These are phyloP conservation scores for Starmerella gropengiesseri DNA, from an alignment of 805 yeast genomes.

Conservation along the genomic window DNA sequence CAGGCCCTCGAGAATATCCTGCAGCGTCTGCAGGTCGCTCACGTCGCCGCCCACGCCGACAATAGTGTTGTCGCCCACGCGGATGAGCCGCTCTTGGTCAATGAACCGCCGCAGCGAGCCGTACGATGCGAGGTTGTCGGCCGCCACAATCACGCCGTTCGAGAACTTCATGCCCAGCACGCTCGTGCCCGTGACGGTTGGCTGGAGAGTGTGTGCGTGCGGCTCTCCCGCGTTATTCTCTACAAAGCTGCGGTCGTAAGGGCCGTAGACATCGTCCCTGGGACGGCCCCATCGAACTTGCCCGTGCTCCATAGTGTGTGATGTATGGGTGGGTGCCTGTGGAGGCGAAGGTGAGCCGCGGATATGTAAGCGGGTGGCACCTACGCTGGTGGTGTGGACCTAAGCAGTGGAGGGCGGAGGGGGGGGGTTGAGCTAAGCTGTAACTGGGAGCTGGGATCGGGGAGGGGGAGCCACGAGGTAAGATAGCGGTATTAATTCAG, in stretches of 20 bases:
- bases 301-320: slow-evolving; percentile 98
- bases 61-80: slow-evolving; percentile 74
- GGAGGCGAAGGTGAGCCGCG: no score
- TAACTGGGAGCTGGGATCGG: no score
- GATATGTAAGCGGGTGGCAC: no score
- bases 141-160: slow-evolving; percentile 87
- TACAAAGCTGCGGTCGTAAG: slow-evolving; percentile 61
- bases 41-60: slow-evolving; percentile 94
- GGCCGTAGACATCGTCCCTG: slow-evolving; percentile 66
- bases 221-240: slow-evolving; percentile 40
- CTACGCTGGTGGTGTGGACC: no score
- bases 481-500: no score
- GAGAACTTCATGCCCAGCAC: slow-evolving; percentile 84
- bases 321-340: no score
- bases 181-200: slow-evolving; percentile 92
- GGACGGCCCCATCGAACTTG: slow-evolving; percentile 97
- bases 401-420: no score
- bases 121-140: slow-evolving; percentile 83
- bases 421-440: no score
- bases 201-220: slow-evolving; percentile 78
- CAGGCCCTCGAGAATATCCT: slow-evolving; percentile 63
- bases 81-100: slow-evolving; percentile 71
- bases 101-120: slow-evolving; percentile 85
- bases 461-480: no score
- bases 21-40: slow-evolving; percentile 80